These are phyloP conservation scores for Xenoacremonium recifei DNA, from an alignment of 2,329 filamentous ascomycete species.

Conservation along the genomic window DNA sequence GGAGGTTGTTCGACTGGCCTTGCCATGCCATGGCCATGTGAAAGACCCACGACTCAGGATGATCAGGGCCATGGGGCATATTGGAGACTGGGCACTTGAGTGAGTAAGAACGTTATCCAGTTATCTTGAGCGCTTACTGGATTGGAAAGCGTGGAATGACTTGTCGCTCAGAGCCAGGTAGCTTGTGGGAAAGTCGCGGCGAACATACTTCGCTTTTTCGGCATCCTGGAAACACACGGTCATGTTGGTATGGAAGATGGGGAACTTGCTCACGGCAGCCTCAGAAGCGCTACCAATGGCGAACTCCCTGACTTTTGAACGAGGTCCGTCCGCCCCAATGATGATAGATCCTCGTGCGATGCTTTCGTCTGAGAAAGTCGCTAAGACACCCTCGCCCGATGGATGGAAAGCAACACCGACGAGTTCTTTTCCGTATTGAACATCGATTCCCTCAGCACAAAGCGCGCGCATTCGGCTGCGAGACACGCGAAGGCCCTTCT, in stretches of 20 bases:
- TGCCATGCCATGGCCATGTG: conserved; percentile 24
- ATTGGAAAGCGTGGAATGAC: conserved; percentile 22
- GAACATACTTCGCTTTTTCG: conserved; percentile 17
- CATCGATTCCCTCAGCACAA: conserved; percentile 15
- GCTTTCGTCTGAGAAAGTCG: conserved; percentile 13
- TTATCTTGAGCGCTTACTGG: conserved; percentile 8
- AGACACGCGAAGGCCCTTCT: conserved; percentile 18
- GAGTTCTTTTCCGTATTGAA: conserved; percentile 18
- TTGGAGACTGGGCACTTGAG: conserved; percentile 14
- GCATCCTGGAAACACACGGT: conserved; percentile 20
- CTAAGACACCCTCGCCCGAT: conserved; percentile 14
- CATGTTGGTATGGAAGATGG: conserved; percentile 25
- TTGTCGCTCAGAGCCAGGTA: conserved; percentile 20
- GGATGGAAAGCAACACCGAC: conserved; percentile 16
- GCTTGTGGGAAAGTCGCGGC: conserved; percentile 17
- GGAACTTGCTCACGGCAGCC: conserved; percentile 19
- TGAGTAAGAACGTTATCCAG: no score
- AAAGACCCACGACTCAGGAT: conserved; percentile 21
- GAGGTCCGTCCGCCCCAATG: conserved; percentile 18
- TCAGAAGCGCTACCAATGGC: conserved; percentile 15
- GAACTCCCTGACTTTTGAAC: conserved; percentile 18
- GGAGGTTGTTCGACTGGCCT: conserved; percentile 11
- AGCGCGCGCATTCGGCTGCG: conserved; percentile 19
- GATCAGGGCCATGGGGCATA: conserved; percentile 18
- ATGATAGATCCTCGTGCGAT: conserved; percentile 12